Evolutionary conservation across 352 stramenopile genomes (phyloP), one percentile per base, ranked within the genome.

Genomic region (Globisporangium lucens): DNA sequence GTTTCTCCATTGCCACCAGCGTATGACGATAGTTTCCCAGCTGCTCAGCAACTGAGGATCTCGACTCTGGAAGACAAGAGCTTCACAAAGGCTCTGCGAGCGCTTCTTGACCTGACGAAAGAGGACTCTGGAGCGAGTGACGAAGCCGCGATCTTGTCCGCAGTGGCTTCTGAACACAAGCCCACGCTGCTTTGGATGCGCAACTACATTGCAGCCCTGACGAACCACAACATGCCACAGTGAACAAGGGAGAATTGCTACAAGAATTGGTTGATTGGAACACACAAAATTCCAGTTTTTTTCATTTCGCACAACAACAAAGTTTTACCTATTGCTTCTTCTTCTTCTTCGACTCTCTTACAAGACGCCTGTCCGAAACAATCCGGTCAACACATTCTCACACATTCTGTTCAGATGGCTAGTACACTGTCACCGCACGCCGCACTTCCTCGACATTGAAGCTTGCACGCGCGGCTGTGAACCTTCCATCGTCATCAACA

Each of bases 11-110:
- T 74, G 43, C 75, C 81, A 22, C 77, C 79, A 24, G 61, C 76
- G 4, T 83, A 82, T 38, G 22, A 7, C 36, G 15, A 36, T 49
- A 51, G 36, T 60, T 20, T 60, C 38, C 49, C 30, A 59, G 33
- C 4, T 22, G 10, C 15, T 33, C 22, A 41, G 10, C 17, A 61
- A 3, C 60, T 86, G 2, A 65, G 55, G 0, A 57, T 77, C 3
- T 52, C 66, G 10, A 49, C 79, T 9, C 66, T 91, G 4, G 70
- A 91, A 65, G 67, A 83, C 10, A 58, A 71, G 17, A 35, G 33
- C 0, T 91, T 91, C 63, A 76, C 74, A 33, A 65, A 29, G 0
- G 73, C 80, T 33, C 72, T 91, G 29, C 60, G 72, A 10, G 69
- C 72, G 12, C 60, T 69, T 0, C 59, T 84, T 41, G 56, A 63